phyloP scores from a whole-genome alignment of 192 early-diverging fungal species.

The Phycomyces nitens region DNA sequence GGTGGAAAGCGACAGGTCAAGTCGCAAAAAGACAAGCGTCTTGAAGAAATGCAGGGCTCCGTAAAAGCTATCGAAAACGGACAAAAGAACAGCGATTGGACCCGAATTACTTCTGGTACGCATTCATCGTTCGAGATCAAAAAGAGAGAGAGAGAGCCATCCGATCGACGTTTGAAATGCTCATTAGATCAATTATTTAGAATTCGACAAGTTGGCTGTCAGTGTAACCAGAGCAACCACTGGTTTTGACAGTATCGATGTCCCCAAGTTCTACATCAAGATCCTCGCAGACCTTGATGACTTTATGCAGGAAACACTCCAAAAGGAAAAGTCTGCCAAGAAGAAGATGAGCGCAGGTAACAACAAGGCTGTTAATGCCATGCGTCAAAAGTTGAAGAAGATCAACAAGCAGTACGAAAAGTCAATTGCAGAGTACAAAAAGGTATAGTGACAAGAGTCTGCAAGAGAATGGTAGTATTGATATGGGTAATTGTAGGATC shows the following conservation, averaged over 20 bases:
- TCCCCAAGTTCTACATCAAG: constrained; percentile 75
- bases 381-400: constrained; percentile 95
- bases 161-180: background rate
- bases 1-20: constrained; percentile 74
- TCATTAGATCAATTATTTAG: constrained; percentile 33
- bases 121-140: background rate
- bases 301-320: constrained; percentile 53
- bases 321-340: constrained; percentile 64
- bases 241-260: constrained; percentile 47
- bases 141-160: constrained; percentile 13
- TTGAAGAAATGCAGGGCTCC: constrained; percentile 73
- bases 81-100: constrained; percentile 90
- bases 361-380: constrained; percentile 79
- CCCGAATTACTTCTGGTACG: constrained; percentile 69
- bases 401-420: constrained; percentile 71
- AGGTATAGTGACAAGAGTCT: constrained; percentile 33
- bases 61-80: constrained; percentile 68
- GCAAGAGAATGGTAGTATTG: constrained; percentile 12
- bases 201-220: constrained; percentile 85
- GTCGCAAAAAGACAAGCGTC: constrained; percentile 83
- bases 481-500: constrained; percentile 26
- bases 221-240: constrained; percentile 58
- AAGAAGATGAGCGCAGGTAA: constrained; percentile 85
- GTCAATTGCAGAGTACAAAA: constrained; percentile 64
- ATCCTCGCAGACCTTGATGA: constrained; percentile 76